Conservation (phyloP, 2,329 filamentous ascomycete species). For the Ophiosphaerella narmari region DNA sequence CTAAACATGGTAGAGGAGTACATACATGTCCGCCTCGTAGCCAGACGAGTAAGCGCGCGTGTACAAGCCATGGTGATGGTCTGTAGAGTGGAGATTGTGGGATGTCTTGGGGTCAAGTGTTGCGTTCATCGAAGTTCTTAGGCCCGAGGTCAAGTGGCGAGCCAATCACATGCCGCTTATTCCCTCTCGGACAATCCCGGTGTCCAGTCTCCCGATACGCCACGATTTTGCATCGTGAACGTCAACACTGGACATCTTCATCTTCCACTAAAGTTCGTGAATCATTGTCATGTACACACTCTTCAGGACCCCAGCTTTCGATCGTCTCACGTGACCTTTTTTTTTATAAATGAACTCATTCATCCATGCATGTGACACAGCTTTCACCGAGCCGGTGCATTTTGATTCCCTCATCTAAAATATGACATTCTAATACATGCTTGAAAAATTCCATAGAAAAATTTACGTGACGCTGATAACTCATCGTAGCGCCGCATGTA, state of each 20-base stretch:
- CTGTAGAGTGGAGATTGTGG: constrained; percentile 33
- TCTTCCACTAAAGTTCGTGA: not conserved
- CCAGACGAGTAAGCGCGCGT: constrained; percentile 46
- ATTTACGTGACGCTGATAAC: not conserved
- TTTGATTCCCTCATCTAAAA: not conserved
- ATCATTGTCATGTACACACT: no score
- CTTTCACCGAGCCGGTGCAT: not conserved
- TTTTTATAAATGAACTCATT: not conserved
- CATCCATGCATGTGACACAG: not conserved
- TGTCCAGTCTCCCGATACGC: constrained; percentile 2
- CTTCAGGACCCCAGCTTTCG: no score
- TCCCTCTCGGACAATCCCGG: constrained; percentile 13
- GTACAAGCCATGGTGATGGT: constrained; percentile 43
- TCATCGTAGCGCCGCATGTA: not conserved
- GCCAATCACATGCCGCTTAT: constrained; percentile 6
- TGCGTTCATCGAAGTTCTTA: constrained; percentile 30
- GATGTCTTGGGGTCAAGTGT: constrained; percentile 26
- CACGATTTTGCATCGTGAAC: constrained; percentile 15
- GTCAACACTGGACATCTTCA: constrained; percentile 17
- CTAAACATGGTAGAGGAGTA: constrained; percentile 1
- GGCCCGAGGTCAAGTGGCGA: constrained; percentile 7
- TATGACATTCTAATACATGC: not conserved
- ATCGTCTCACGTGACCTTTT: not conserved
- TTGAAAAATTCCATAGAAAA: not conserved
- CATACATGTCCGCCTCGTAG: constrained; percentile 44